These are phyloP conservation scores for Millerozyma miso DNA, from an alignment of 805 yeast genomes.

Conservation along the genomic window DNA sequence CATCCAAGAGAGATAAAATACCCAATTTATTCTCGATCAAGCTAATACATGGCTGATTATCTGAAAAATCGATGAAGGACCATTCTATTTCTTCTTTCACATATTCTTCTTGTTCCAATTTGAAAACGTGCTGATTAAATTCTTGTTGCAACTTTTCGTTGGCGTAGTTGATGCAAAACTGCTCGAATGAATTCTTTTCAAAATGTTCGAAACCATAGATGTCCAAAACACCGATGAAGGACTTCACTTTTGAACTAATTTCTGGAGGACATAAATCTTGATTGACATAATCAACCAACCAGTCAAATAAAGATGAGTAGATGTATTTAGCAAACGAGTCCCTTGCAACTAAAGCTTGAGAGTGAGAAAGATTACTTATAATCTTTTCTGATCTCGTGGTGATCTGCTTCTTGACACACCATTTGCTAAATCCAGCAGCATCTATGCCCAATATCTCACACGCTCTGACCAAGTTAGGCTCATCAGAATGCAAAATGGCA, in stretches of 20 bases:
- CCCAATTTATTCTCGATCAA: slow-evolving; percentile 89
- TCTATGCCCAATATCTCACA: slow-evolving; percentile 82
- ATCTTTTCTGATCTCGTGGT: slow-evolving; percentile 90
- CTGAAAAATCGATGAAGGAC: slow-evolving; percentile 94
- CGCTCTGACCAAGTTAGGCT: slow-evolving; percentile 77
- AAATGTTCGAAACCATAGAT: slow-evolving; percentile 97
- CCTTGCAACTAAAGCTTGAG: slow-evolving; percentile 85
- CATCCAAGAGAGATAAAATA: slow-evolving; percentile 82
- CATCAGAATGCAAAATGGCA: slow-evolving; percentile 79
- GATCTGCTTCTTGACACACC: slow-evolving; percentile 91
- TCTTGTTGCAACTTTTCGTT: slow-evolving; percentile 97
- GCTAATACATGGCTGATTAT: slow-evolving; percentile 94
- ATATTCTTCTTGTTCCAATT: slow-evolving; percentile 94
- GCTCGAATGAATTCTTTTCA: slow-evolving; percentile 91
- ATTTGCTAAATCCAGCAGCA: slow-evolving; percentile 69
- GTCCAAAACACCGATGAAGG: slow-evolving; percentile 94
- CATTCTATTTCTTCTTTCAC: slow-evolving; percentile 89
- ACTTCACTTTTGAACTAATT: slow-evolving; percentile 51
- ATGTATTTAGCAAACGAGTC: slow-evolving; percentile 97
- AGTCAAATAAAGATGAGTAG: slow-evolving; percentile 88
- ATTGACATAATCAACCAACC: slow-evolving; percentile 87
- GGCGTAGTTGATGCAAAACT: slow-evolving; percentile 94
- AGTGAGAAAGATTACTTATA: slow-evolving; percentile 72
- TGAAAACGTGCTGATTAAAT: slow-evolving; percentile 95
- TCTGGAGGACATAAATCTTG: slow-evolving; percentile 75